Evolutionary conservation across 2,329 filamentous ascomycete genomes (phyloP), one percentile per base, ranked within the genome.

Genomic region (Pseudogymnoascus sp.): DNA sequence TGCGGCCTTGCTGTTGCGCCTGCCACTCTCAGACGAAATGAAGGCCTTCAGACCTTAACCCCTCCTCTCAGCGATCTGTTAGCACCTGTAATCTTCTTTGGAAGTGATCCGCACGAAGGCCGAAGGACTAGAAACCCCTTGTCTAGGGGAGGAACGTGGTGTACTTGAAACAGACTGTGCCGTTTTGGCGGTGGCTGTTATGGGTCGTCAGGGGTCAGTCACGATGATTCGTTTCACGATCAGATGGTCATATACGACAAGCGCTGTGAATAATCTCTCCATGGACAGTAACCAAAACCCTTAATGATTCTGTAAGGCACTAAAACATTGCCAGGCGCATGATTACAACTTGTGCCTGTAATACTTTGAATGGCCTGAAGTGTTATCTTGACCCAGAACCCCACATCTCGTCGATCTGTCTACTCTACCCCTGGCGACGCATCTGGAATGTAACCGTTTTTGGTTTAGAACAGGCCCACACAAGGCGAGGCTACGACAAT

Each of bases 91-190:
- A 57, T 57, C 50, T 57, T 57, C 26, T 57, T 19, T 57, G 28
- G 28, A 57, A 57, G 13, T 57, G 50, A 57, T 57, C 50, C 50
- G 50, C 28, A 33, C 50, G 28, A 57, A 19, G 50, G 50, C 28
- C 50, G 17, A 57, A 57, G 50, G 50, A 57, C 50, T 57, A 15
- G 28, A 57, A 57, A 57, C 50, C 47, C 47, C 47, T 57, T 57
- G 47, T 57, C 47, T 57, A 57, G 47, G 21, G 47, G 47, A 33
- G 28, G 28, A 33, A 33, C 28, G 50, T 33, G 26, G 50, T 57
- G 50, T 57, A 57, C 50, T 57, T 57, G 50, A 57, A 57, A 57
- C 50, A 57, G 50, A 57, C 50, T 33, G 50, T 57, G 50, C 50
- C 50, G 50, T 33, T 57, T 57, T 57, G 50, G 28, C 17, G 28